phyloP scores from a whole-genome alignment of 2,329 filamentous ascomycete genomes.

The Microcyclospora tardicrescens region DNA sequence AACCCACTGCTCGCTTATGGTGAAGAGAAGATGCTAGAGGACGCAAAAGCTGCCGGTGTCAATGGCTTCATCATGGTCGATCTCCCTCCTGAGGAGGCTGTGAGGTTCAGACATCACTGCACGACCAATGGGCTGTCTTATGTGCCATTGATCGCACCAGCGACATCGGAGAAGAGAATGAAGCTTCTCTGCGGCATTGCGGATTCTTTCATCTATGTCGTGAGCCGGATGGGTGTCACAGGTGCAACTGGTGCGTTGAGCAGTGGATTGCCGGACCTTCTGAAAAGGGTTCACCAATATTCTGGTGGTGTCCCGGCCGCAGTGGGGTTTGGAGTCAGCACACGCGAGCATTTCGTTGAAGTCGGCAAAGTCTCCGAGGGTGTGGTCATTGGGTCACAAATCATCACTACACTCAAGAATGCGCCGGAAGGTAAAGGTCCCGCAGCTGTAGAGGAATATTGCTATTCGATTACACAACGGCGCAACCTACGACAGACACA shows the following conservation, averaged over 20 bases:
- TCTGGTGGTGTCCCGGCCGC: conserved; percentile 83
- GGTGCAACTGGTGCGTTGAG: conserved; percentile 77
- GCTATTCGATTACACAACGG: conserved; percentile 50
- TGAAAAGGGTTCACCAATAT: conserved; percentile 79
- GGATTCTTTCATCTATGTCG: conserved; percentile 97
- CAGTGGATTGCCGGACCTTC: conserved; percentile 64
- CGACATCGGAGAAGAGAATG: conserved; percentile 87
- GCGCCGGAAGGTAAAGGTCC: conserved; percentile 53
- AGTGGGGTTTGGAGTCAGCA: conserved; percentile 93
- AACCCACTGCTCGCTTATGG: conserved; percentile 92
- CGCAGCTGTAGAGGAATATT: conserved; percentile 74
- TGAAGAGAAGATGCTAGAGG: conserved; percentile 74
- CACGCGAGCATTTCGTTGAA: conserved; percentile 79
- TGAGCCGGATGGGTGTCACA: conserved; percentile 93
- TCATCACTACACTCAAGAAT: conserved; percentile 66
- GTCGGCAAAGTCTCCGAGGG: conserved; percentile 78
- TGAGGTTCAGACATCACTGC: conserved; percentile 80
- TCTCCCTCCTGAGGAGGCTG: conserved; percentile 86
- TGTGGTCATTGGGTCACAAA: conserved; percentile 92
- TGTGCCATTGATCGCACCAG: conserved; percentile 88
- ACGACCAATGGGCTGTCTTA: conserved; percentile 76
- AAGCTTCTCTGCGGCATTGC: conserved; percentile 90
- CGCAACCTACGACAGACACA: conserved; percentile 11
- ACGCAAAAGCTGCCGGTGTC: conserved; percentile 71
- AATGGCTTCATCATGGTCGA: conserved; percentile 98